These are phyloP conservation scores for Pseudogymnoascus sp. DNA, from an alignment of 2,329 filamentous ascomycete species.

Conservation along the genomic window DNA sequence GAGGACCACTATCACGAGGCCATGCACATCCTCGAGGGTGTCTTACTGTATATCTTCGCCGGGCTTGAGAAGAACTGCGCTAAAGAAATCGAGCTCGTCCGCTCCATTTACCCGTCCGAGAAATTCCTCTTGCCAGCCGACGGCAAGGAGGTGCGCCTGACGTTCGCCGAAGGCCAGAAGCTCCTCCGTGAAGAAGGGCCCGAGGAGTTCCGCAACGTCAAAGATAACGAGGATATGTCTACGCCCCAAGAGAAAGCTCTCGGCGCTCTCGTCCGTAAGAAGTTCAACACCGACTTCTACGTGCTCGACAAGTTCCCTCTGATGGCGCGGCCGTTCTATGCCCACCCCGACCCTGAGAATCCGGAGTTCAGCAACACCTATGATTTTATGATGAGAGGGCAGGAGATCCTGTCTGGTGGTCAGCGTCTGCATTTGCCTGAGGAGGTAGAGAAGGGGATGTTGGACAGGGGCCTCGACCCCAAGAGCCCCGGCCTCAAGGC, in stretches of 20 bases:
- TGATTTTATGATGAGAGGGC: slow-evolving; percentile 86
- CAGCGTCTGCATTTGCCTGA: slow-evolving; percentile 81
- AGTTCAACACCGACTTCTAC: slow-evolving; percentile 94
- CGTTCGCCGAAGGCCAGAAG: slow-evolving; percentile 70
- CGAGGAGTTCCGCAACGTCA: slow-evolving; percentile 58
- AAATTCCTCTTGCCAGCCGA: slow-evolving; percentile 67
- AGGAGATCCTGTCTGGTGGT: slow-evolving; percentile 87
- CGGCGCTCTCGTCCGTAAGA: slow-evolving; percentile 75
- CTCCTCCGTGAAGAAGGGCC: slow-evolving; percentile 70
- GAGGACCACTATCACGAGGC: slow-evolving; percentile 73
- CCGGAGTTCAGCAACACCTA: slow-evolving; percentile 59
- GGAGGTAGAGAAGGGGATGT: slow-evolving; percentile 71
- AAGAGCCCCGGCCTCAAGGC: slow-evolving; percentile 70
- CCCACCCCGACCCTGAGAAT: slow-evolving; percentile 67
- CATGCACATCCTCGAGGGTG: slow-evolving; percentile 61
- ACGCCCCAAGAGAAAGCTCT: slow-evolving; percentile 85
- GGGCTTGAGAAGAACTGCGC: slow-evolving; percentile 56
- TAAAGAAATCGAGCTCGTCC: slow-evolving; percentile 65
- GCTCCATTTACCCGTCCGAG: slow-evolving; percentile 69
- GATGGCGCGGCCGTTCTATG: slow-evolving; percentile 83
- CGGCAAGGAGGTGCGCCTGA: slow-evolving; percentile 68
- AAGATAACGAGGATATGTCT: slow-evolving; percentile 70
- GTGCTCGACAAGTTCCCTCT: slow-evolving; percentile 95
- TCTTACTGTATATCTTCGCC: slow-evolving; percentile 73
- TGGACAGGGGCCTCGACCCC: slow-evolving; percentile 74